Percentiles rank a stretch among this genome's conserved stretches.
Evolutionary conservation across 345 rosid genomes (phyloP).

Genomic region (Dimocarpus longan): DNA sequence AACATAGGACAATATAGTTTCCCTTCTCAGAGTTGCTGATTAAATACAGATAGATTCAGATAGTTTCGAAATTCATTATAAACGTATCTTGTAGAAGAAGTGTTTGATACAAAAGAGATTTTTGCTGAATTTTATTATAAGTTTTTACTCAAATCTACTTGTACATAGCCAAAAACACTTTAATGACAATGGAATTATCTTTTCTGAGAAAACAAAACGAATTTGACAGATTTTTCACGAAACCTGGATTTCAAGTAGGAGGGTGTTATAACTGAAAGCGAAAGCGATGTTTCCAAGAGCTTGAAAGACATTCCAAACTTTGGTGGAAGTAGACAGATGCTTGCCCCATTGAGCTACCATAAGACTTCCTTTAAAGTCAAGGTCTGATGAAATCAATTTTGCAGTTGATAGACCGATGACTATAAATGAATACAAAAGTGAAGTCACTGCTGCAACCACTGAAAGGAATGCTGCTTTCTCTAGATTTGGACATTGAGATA

Average conservation of each 20-base stretch:
- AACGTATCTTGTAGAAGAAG: too few species aligned
- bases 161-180: too few species aligned
- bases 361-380: constrained; percentile 20
- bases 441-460: constrained; percentile 26
- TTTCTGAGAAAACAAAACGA: not conserved
- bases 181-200: not conserved
- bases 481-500: constrained; percentile 55
- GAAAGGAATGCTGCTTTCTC: constrained; percentile 30
- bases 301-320: constrained; percentile 50
- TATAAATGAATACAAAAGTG: constrained; percentile 22
- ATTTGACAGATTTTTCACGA: not conserved
- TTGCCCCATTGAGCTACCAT: not conserved
- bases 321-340: not conserved
- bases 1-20: too few species aligned
- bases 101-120: too few species aligned
- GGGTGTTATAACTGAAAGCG: constrained; percentile 44
- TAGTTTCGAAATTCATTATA: too few species aligned
- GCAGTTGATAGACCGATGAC: constrained; percentile 21
- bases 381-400: constrained; percentile 1
- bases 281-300: constrained; percentile 60
- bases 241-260: constrained; percentile 39
- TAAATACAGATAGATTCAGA: too few species aligned
- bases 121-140: too few species aligned
- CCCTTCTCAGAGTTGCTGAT: too few species aligned
- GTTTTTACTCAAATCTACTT: too few species aligned